phyloP scores from a whole-genome alignment of 495 filamentous ascomycete species.

The Aspergillus conjunctus region DNA sequence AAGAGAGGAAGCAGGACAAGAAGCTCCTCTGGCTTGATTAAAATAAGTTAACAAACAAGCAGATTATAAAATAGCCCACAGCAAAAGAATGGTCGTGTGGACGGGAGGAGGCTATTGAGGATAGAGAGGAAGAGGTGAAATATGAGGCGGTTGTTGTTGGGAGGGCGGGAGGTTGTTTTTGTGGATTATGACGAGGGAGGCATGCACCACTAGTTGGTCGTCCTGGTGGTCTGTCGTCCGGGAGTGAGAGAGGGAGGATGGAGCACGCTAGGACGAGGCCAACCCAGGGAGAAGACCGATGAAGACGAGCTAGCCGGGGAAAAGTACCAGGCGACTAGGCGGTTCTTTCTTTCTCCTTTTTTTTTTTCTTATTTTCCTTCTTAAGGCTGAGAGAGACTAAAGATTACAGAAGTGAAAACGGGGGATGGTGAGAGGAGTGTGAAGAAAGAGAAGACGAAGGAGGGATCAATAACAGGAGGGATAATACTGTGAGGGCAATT shows the following conservation, averaged over 20 bases:
- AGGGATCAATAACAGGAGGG: slow-evolving; percentile 13
- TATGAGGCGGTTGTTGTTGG: slow-evolving; percentile 17
- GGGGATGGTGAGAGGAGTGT: not conserved
- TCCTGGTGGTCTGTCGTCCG: slow-evolving; percentile 6
- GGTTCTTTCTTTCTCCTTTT: not conserved
- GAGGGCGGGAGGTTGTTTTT: slow-evolving; percentile 25
- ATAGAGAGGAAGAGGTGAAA: slow-evolving; percentile 8
- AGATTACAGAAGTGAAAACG: not conserved
- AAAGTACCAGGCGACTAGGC: not conserved
- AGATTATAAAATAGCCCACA: slow-evolving; percentile 21
- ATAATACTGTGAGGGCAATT: not conserved
- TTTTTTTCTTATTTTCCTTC: no score
- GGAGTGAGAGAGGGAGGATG: slow-evolving; percentile 10
- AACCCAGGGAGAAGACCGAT: not conserved
- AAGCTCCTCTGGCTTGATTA: slow-evolving; percentile 18
- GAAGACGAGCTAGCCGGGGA: not conserved
- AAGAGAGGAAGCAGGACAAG: slow-evolving; percentile 11
- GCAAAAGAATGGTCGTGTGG: slow-evolving; percentile 22
- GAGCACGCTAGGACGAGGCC: slow-evolving; percentile 5
- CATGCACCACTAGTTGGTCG: slow-evolving; percentile 18
- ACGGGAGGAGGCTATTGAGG: slow-evolving; percentile 2
- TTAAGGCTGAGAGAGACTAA: not conserved
- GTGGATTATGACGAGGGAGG: slow-evolving; percentile 28
- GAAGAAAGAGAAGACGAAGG: slow-evolving; percentile 7
- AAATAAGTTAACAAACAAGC: slow-evolving; percentile 16